phyloP scores from a whole-genome alignment of 192 early-diverging fungal species.

The Hyaloraphidium curvatum region DNA sequence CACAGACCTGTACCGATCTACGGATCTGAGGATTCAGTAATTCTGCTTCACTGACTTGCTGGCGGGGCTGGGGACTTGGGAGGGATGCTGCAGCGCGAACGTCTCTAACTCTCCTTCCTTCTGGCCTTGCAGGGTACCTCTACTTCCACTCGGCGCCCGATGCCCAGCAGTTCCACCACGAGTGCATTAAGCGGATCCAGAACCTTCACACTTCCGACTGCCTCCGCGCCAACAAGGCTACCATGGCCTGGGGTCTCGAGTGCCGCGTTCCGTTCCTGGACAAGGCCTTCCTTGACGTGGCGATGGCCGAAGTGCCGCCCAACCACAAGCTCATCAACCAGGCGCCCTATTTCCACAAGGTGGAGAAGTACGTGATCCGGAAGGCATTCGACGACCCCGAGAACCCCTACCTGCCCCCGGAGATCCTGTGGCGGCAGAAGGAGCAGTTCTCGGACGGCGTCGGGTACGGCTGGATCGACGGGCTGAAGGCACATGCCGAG shows the following conservation, averaged over 20 bases:
- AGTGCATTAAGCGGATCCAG: constrained; percentile 81
- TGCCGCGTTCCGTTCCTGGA: constrained; percentile 97
- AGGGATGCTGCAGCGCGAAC: too few relatives aligned
- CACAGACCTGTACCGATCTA: too few relatives aligned
- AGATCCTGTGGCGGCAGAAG: constrained; percentile 91
- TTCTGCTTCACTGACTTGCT: too few relatives aligned
- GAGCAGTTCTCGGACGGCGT: constrained; percentile 99
- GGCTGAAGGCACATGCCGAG: constrained; percentile 58
- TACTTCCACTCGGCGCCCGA: constrained; percentile 90
- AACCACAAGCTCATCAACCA: constrained; percentile 60
- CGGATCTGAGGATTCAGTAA: background rate
- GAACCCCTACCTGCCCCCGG: constrained; percentile 27
- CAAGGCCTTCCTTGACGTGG: constrained; percentile 73
- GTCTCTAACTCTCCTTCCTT: background rate
- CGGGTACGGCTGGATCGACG: constrained; percentile 95
- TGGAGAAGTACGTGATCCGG: constrained; percentile 90
- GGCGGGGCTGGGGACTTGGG: too few relatives aligned
- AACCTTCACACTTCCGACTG: constrained; percentile 94
- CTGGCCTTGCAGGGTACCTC: constrained; percentile 45
- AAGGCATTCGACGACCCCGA: constrained; percentile 86
- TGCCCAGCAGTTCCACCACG: constrained; percentile 65
- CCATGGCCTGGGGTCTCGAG: constrained; percentile 99
- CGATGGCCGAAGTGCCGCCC: constrained; percentile 65
- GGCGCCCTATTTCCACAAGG: constrained; percentile 36
- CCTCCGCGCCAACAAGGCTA: constrained; percentile 96